These are phyloP conservation scores for Sporisorium reilianum DNA, from an alignment of 1,284 basidiomycete genomes.

Conservation along the genomic window DNA sequence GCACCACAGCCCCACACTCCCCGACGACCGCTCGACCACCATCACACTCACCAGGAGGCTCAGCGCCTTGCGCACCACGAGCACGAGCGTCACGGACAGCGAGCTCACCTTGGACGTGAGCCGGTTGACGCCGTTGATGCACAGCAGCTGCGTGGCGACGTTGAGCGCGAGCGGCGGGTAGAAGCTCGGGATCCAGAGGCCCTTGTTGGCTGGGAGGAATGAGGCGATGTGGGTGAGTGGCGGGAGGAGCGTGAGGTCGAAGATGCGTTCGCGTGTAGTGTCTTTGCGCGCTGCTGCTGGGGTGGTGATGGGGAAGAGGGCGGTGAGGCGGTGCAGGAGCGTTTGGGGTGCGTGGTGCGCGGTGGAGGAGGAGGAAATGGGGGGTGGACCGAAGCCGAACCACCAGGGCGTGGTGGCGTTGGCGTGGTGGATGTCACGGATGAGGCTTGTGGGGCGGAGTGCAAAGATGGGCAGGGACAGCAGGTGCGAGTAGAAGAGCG, in stretches of 20 bases:
- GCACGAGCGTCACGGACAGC: conserved; percentile 85
- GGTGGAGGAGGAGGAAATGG: neutral
- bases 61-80: conserved; percentile 88
- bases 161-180: conserved; percentile 78
- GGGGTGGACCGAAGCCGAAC: conserved; percentile 42
- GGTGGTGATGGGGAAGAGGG: conserved; percentile 6
- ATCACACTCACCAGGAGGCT: conserved; percentile 83
- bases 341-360: neutral
- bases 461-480: conserved; percentile 81
- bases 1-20: conserved; percentile 47
- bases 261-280: conserved; percentile 24
- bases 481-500: conserved; percentile 81
- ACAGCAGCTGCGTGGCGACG: conserved; percentile 85
- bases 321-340: neutral
- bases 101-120: conserved; percentile 80
- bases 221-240: conserved; percentile 8
- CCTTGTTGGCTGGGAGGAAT: conserved; percentile 10
- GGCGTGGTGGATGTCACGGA: conserved; percentile 37
- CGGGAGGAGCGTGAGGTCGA: conserved; percentile 55
- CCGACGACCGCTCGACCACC: conserved; percentile 70
- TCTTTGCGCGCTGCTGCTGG: neutral
- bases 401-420: conserved; percentile 53
- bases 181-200: conserved; percentile 74
- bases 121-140: conserved; percentile 89
- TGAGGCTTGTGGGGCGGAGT: conserved; percentile 21